Conservation (phyloP, 441 rosid species). For the Macaranga tanarius region DNA sequence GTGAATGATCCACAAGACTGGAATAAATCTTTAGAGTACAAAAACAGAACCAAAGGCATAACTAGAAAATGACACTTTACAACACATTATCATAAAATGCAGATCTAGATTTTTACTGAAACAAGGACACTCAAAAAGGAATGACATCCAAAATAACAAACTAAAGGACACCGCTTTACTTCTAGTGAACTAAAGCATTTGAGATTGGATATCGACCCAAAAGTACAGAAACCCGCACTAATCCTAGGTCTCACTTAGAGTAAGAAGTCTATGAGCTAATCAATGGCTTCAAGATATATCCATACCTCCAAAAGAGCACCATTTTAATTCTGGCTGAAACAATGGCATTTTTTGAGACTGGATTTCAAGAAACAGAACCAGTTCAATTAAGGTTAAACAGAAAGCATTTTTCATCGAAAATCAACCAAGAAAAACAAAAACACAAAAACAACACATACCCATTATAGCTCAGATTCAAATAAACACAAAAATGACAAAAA, state of each 20-base stretch:
- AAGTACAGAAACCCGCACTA: not conserved
- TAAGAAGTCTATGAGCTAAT: not conserved
- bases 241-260: not conserved
- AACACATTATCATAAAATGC: not conserved
- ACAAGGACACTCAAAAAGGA: conserved; percentile 6
- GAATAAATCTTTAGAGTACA: not conserved
- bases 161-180: not conserved
- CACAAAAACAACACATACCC: conserved; percentile 3
- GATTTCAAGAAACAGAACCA: conserved; percentile 11
- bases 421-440: not conserved
- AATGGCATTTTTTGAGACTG: not conserved
- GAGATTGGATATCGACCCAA: not conserved
- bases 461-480: not conserved
- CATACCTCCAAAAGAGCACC: conserved; percentile 1
- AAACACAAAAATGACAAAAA: not conserved
- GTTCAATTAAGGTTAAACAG: conserved; percentile 2
- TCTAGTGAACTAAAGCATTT: not conserved
- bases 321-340: conserved; percentile 4
- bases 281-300: not conserved
- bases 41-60: not conserved
- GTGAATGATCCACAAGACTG: not conserved
- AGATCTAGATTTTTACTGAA: conserved; percentile 18
- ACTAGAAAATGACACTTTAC: not conserved
- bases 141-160: conserved; percentile 11
- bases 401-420: not conserved